Base-by-base conservation (phyloP, 495 filamentous ascomycete genomes). In the Xylaria cubensis region DNA sequence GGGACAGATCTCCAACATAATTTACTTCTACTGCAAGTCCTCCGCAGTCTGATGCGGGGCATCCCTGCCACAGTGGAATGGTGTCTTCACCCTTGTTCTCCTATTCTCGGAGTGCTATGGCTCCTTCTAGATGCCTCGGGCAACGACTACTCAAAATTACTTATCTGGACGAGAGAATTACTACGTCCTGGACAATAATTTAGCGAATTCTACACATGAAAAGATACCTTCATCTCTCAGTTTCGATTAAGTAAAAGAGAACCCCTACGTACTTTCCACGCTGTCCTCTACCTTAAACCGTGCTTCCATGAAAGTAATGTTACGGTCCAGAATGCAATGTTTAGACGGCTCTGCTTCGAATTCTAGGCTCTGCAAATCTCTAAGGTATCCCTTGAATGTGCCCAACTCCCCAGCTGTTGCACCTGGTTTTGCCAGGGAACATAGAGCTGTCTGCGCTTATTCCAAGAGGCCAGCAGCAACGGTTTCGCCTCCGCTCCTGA, bases 381-480 rank as follows among this genome's bases (percentile, higher is more conserved):
- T 53, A 12, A 21, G 58, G 2, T 29, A 42, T 32, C 32, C 64
- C 0, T 12, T 34, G 36, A 39, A 17, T 21, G 15, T 53, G n/a
- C 21, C 21, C 1, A 13, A 13, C 50, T n/a, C 50, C 3, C 21
- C 7, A 51, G 50, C 50, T 10, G 21, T n/a, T 51, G 21, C 21
- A 21, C 21, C 50, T 26, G 50, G 21, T 13, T 53, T 53, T 26
- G 4, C 21, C 4, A 24, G 21, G 21, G 12, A 26, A 26, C 12
- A 10, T 53, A 26, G 21, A 26, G 10, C 48, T 19, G 58, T 56
- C 51, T 13, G 53, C 13, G 17, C 24, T 64, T 15, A 71, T 78
- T 96, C 94, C 72, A 97, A 80, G 72, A 97, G 84, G 26, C 95
- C 95, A 41, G 94, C 95, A 7, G 94, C 95, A 48, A 98, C 85